Evolutionary conservation across 2,329 filamentous ascomycete species (phyloP).

Genomic region (Trichoderma harzianum): DNA sequence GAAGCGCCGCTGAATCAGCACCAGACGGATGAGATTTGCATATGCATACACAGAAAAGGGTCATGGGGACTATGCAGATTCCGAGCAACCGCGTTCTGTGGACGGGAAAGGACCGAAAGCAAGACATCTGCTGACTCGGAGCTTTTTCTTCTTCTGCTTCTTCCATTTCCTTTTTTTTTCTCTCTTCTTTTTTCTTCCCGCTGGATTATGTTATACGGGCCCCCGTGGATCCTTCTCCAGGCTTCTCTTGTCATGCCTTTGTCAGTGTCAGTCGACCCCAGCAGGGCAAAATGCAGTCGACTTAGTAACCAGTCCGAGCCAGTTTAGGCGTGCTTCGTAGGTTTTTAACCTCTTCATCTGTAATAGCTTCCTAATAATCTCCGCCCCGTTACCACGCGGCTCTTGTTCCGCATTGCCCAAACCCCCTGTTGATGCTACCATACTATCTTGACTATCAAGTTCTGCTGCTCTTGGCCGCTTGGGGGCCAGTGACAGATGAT

Average conservation of each 20-base stretch:
- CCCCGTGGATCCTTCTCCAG: background rate
- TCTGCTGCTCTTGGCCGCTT: background rate
- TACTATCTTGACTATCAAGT: background rate
- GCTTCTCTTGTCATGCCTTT: background rate
- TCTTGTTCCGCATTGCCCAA: background rate
- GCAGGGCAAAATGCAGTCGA: background rate
- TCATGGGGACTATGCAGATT: background rate
- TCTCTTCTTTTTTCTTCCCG: background rate
- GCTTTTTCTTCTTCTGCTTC: background rate
- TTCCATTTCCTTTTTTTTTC: background rate
- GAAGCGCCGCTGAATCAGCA: slow-evolving; percentile 11
- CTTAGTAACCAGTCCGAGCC: background rate
- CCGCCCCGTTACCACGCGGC: background rate
- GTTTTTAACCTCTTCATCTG: background rate
- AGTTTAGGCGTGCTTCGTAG: background rate
- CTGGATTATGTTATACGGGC: background rate
- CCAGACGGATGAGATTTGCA: background rate
- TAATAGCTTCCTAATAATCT: background rate
- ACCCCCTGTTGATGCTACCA: background rate
- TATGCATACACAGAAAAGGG: background rate
- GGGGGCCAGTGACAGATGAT: background rate
- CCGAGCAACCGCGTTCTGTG: background rate
- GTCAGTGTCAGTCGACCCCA: background rate
- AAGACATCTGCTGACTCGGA: slow-evolving; percentile 15
- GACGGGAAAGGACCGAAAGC: slow-evolving; percentile 13